These are phyloP conservation scores for Angophora floribunda DNA, from an alignment of 345 rosid genomes.

Conservation along the genomic window DNA sequence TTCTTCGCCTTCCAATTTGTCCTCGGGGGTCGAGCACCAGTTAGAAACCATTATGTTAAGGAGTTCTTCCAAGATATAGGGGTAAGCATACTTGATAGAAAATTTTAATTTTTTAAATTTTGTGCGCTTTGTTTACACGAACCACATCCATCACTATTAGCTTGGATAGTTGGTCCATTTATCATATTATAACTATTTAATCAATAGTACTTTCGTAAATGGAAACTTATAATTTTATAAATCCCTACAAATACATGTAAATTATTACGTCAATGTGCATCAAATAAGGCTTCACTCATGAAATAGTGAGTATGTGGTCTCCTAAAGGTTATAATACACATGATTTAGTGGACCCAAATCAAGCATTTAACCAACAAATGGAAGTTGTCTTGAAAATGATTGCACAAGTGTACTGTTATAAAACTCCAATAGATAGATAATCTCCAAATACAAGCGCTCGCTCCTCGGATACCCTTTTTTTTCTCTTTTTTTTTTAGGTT, in stretches of 20 bases:
- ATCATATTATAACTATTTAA: not conserved
- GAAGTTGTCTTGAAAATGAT: not conserved
- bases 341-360: not conserved
- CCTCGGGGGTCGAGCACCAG: not conserved
- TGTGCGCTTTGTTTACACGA: not conserved
- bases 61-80: not conserved
- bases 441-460: not conserved
- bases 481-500: not conserved
- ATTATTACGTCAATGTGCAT: fast-evolving
- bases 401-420: not conserved
- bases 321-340: not conserved
- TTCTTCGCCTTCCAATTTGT: not conserved
- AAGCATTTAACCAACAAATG: not conserved
- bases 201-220: not conserved
- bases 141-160: not conserved
- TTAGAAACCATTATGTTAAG: not conserved
- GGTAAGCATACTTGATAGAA: not conserved
- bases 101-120: not conserved
- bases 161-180: not conserved
- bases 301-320: fast-evolving
- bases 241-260: fast-evolving
- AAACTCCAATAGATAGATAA: not conserved
- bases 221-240: not conserved
- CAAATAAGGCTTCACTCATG: not conserved
- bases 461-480: not conserved